These are phyloP conservation scores for Vararia minispora DNA, from an alignment of 768 basidiomycete genomes.

Conservation along the genomic window DNA sequence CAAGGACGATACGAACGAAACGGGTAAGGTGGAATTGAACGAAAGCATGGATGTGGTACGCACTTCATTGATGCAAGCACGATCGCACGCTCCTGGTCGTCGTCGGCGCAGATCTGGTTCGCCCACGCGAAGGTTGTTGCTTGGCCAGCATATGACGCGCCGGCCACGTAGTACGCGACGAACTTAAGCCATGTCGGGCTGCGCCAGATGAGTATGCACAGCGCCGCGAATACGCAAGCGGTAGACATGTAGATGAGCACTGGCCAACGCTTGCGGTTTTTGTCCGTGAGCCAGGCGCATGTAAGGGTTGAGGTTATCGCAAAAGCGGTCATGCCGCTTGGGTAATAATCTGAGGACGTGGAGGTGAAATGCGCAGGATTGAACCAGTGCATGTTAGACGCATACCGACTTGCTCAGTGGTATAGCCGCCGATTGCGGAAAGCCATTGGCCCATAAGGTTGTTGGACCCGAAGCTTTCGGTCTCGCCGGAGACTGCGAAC, in stretches of 20 bases:
- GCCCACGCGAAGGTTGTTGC: constrained; percentile 77
- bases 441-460: constrained; percentile 69
- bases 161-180: constrained; percentile 62
- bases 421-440: constrained; percentile 47
- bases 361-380: background rate
- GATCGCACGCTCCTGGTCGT: constrained; percentile 56
- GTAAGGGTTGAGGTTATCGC: constrained; percentile 52
- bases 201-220: constrained; percentile 51
- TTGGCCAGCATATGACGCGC: constrained; percentile 65
- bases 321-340: constrained; percentile 53
- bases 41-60: constrained; percentile 6
- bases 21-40: background rate
- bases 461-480: constrained; percentile 58
- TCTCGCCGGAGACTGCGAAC: constrained; percentile 59
- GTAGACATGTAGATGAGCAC: constrained; percentile 53
- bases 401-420: constrained; percentile 49
- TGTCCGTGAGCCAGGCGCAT: constrained; percentile 56
- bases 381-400: no score
- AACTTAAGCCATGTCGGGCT: constrained; percentile 54
- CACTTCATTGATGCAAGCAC: constrained; percentile 74
- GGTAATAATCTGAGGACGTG: constrained; percentile 34
- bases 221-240: constrained; percentile 40
- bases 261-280: constrained; percentile 46
- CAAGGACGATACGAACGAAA: background rate
- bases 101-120: constrained; percentile 65